Conservation (phyloP, 495 filamentous ascomycete genomes). For the Cladorrhinum samala region DNA sequence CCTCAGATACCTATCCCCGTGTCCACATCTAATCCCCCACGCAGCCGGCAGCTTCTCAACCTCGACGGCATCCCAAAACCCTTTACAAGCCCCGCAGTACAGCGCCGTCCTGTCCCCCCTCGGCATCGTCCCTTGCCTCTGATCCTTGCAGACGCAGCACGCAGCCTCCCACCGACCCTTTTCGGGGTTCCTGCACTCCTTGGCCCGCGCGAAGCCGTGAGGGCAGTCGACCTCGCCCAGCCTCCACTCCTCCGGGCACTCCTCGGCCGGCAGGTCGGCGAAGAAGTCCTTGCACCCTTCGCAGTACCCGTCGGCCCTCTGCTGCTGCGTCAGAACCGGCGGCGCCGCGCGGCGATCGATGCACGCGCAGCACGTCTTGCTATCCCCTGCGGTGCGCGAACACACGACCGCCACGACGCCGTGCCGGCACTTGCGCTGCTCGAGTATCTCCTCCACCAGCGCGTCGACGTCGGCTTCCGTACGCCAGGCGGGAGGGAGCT, state of each 20-base stretch:
- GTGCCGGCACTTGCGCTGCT: background rate
- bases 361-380: background rate
- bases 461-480: background rate
- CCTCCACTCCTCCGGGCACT: background rate
- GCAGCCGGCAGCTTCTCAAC: background rate
- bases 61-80: background rate
- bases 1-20: background rate
- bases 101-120: background rate
- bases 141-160: background rate
- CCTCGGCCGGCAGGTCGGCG: background rate
- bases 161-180: background rate
- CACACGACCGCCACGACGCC: background rate
- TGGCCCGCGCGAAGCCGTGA: background rate
- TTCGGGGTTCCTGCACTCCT: background rate
- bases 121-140: background rate
- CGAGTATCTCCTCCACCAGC: background rate
- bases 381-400: background rate
- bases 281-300: background rate
- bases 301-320: background rate
- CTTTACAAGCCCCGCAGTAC: background rate
- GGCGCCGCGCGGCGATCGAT: background rate
- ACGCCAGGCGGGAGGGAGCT: background rate
- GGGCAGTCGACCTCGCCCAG: background rate
- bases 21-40: background rate
- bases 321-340: background rate